These are phyloP conservation scores for Aspergillus pseudotamarii DNA, from an alignment of 2,329 filamentous ascomycete genomes.

Conservation along the genomic window DNA sequence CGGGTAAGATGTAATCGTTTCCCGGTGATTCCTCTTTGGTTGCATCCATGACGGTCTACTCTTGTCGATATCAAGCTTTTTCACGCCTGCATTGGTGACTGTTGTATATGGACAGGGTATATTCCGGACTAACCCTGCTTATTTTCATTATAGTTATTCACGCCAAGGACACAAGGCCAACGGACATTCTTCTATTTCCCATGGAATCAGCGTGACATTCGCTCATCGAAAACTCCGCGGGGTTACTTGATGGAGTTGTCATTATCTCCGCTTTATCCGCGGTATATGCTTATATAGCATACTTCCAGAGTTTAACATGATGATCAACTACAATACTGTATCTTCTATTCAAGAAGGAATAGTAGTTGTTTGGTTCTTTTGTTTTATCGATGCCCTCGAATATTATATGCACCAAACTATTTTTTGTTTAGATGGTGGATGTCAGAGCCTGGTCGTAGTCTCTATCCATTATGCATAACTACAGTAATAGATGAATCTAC, in stretches of 20 bases:
- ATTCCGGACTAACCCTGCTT: too few relatives aligned
- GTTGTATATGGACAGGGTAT: too few relatives aligned
- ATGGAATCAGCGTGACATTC: not conserved
- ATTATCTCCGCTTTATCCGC: not conserved
- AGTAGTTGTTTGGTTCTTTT: not conserved
- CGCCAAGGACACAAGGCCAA: not conserved
- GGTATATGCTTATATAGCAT: not conserved
- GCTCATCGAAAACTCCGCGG: not conserved
- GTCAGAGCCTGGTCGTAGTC: too few relatives aligned
- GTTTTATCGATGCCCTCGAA: not conserved
- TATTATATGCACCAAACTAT: too few relatives aligned
- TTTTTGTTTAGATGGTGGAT: too few relatives aligned
- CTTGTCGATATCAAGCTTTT: not conserved
- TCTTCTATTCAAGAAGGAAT: not conserved
- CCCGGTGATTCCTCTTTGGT: not conserved
- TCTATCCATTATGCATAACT: too few relatives aligned
- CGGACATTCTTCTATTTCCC: too few relatives aligned
- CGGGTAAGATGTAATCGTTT: not conserved
- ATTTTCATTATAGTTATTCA: too few relatives aligned
- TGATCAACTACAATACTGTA: too few relatives aligned
- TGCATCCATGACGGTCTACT: not conserved
- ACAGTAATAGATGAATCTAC: too few relatives aligned
- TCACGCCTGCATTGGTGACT: not conserved
- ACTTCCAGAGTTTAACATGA: too few relatives aligned
- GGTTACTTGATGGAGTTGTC: not conserved